phyloP scores from a whole-genome alignment of 148 eudicot species.

The Fallopia convolvulus region DNA sequence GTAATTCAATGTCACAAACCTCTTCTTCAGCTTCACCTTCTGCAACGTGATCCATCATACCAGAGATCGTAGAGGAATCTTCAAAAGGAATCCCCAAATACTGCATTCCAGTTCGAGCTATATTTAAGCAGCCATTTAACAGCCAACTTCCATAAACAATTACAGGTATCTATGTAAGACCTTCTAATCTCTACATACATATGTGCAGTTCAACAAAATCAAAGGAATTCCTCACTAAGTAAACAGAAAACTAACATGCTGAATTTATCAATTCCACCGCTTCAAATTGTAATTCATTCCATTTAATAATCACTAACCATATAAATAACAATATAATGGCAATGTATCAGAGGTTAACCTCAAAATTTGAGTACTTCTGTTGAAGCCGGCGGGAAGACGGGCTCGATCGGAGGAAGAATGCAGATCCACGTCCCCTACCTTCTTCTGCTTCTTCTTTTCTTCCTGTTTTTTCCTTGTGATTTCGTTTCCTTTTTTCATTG shows the following conservation, averaged over 20 bases:
- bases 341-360: conserved; percentile 5
- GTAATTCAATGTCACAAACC: conserved; percentile 18
- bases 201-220: not conserved
- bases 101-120: not conserved
- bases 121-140: not conserved
- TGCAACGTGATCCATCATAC: conserved; percentile 17
- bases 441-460: not conserved
- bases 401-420: conserved; percentile 3
- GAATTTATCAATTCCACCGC: conserved; percentile 5
- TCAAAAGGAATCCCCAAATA: conserved; percentile 1
- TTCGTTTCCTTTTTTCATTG: not conserved
- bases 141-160: not conserved
- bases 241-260: conserved; percentile 7
- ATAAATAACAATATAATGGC: not conserved
- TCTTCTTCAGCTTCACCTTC: conserved; percentile 44
- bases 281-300: not conserved
- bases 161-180: not conserved
- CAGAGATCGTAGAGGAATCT: conserved; percentile 23
- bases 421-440: conserved; percentile 9
- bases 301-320: not conserved
- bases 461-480: not conserved
- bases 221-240: not conserved
- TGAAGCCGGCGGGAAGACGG: not conserved
- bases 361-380: not conserved
- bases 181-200: not conserved